Base-by-base conservation (phyloP, 495 filamentous ascomycete species). In the Zalerion maritima region DNA sequence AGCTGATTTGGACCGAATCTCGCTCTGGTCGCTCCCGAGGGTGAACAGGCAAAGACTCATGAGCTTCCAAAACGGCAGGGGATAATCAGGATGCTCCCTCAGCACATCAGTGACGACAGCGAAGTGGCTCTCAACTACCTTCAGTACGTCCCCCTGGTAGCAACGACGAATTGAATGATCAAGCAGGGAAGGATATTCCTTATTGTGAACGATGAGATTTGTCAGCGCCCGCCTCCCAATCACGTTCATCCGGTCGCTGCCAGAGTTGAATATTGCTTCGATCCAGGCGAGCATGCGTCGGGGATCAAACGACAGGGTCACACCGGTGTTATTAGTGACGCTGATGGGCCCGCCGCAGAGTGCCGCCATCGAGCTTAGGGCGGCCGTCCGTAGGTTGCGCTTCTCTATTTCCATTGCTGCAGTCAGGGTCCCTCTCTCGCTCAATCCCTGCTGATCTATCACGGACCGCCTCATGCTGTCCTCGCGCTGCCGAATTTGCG, bases 401-500 rank as follows among this genome's bases (percentile, higher is more conserved):
- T 93, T 94, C 49, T 97, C 85, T 35, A 91, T 96, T 47, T 94
- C 89, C 69, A 94, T 91, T 10, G 81, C 77, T 17, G 87, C 87
- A 16, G 78, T 79, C 14, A 81, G 57, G 12, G 73, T 81, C 4
- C 74, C 74, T 40, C 77, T 65, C 40, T 83, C 81, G 6, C 74
- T 72, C 9, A 69, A 52, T 9, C 45, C 50, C 34, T 71, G 64
- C 35, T 71, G 65, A 32, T 73, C 62, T 17, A 89, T 71, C 26
- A 84, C 62, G 13, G 76, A 78, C 41, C 83, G 78, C 35, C 81
- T 63, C 81, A 94, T 91, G 25, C 66, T 77, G 31, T 92, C 79
- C 60, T 94, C 89, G 31, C 84, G 64, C 34, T 80, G 72, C 10
- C 73, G 70, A 20, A 92, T 81, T 34, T 85, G 78, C 18, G 58